Percentiles rank a stretch among this genome's conserved stretches.
phyloP scores from a whole-genome alignment of 179 eudicot genomes.

The Beta macrorhiza region DNA sequence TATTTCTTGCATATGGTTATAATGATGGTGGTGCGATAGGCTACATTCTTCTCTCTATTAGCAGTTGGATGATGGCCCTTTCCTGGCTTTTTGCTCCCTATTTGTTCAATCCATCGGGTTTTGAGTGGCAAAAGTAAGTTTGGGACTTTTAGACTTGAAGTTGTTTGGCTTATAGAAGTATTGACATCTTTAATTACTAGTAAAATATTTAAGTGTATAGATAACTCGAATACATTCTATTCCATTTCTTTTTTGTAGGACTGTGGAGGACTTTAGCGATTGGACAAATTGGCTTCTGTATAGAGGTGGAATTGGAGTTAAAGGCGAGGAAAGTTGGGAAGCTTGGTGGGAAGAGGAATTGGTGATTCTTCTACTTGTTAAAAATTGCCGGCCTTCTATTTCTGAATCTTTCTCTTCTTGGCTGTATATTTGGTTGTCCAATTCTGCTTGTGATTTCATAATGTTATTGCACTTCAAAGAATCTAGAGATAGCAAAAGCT shows the following conservation, averaged over 20 bases:
- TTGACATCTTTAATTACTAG: background rate
- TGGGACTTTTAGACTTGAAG: background rate
- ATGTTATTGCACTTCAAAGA: background rate
- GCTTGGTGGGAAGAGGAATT: conserved; percentile 99
- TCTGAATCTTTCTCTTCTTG: conserved; percentile 1
- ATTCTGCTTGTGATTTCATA: background rate
- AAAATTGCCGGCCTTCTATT: background rate
- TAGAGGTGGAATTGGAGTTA: conserved; percentile 97
- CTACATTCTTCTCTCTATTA: conserved; percentile 79
- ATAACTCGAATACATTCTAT: background rate
- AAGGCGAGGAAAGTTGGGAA: conserved; percentile 99
- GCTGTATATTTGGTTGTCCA: conserved; percentile 4
- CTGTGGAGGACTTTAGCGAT: conserved; percentile 92
- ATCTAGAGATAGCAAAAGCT: background rate
- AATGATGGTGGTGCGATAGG: conserved; percentile 63
- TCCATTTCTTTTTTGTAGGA: conserved; percentile 39
- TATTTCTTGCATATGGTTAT: conserved; percentile 80
- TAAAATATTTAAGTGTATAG: background rate
- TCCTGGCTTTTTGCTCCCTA: conserved; percentile 99
- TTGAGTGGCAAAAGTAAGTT: conserved; percentile 99
- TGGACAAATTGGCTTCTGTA: conserved; percentile 99
- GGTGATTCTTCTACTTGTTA: conserved; percentile 41
- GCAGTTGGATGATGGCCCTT: conserved; percentile 96
- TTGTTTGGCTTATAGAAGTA: background rate
- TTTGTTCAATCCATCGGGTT: conserved; percentile 93